Percentiles rank a stretch among this genome's conserved stretches.
phyloP scores from a whole-genome alignment of 305 asterid species.

The Fraxinus angustifolia region DNA sequence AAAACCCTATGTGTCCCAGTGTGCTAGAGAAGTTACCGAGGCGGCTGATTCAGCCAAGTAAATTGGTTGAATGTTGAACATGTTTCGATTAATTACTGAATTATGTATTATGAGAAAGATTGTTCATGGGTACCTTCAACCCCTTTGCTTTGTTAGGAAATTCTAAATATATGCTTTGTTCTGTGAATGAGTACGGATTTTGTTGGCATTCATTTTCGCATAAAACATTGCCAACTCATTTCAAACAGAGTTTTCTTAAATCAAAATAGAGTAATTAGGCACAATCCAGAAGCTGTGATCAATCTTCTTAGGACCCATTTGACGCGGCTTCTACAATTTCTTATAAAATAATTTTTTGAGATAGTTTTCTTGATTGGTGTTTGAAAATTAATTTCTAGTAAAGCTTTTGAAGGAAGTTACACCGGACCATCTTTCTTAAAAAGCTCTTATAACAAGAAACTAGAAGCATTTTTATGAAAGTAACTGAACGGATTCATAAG shows the following conservation, averaged over 20 bases:
- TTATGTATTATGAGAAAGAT: neutral
- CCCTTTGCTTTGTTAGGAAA: neutral
- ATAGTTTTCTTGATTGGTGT: neutral
- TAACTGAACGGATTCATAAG: no score
- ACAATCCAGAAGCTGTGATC: neutral
- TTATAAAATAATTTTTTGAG: no score
- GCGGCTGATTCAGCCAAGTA: conserved; percentile 30
- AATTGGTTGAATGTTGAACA: neutral
- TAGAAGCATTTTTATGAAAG: neutral
- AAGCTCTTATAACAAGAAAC: neutral
- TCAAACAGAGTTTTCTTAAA: neutral
- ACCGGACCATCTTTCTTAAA: neutral
- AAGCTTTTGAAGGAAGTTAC: neutral
- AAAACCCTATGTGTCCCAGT: conserved; percentile 72
- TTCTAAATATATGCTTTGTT: neutral
- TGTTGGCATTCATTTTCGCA: neutral
- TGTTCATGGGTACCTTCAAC: neutral
- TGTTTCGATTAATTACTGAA: neutral
- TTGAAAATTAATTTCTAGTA: neutral
- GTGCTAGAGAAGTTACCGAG: conserved; percentile 38
- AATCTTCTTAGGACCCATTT: no score
- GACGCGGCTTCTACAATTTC: neutral
- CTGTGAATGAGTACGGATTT: neutral
- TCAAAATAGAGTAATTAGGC: neutral
- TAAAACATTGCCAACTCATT: neutral